Percentiles rank a stretch among this genome's conserved stretches.
Conservation (phyloP, 2,329 filamentous ascomycete genomes). For the Aureobasidium zeae region DNA sequence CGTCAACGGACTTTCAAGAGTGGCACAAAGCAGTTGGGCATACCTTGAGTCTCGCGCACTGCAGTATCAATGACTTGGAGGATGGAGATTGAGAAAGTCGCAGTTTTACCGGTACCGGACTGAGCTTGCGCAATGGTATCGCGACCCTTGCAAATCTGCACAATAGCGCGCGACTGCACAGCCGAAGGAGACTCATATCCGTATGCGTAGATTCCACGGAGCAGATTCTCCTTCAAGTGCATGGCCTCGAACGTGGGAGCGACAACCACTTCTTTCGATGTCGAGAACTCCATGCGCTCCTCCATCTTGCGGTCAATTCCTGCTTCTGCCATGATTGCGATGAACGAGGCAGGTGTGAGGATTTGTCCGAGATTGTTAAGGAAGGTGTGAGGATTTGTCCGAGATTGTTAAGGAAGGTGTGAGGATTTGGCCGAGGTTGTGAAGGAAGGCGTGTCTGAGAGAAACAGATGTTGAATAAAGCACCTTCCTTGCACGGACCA, state of each 20-base stretch:
- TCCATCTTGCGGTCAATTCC: slow-evolving; percentile 86
- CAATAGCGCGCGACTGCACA: slow-evolving; percentile 94
- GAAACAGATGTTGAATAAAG: too few relatives aligned
- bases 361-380: too few relatives aligned
- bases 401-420: too few relatives aligned
- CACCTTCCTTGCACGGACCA: slow-evolving; percentile 9
- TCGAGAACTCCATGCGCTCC: slow-evolving; percentile 96
- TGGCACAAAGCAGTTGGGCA: too few relatives aligned
- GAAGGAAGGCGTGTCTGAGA: too few relatives aligned
- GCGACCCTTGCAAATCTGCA: slow-evolving; percentile 97
- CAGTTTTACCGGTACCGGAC: slow-evolving; percentile 93
- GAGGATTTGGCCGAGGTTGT: too few relatives aligned
- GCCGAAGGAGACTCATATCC: slow-evolving; percentile 97
- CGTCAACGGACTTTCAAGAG: not conserved
- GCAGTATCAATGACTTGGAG: slow-evolving; percentile 92
- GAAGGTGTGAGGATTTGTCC: too few relatives aligned
- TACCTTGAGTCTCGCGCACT: slow-evolving; percentile 75
- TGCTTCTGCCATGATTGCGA: slow-evolving; percentile 86
- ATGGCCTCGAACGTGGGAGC: slow-evolving; percentile 91
- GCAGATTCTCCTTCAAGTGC: slow-evolving; percentile 94
- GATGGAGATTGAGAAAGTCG: slow-evolving; percentile 93
- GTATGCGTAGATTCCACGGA: slow-evolving; percentile 96
- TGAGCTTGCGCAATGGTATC: slow-evolving; percentile 98
- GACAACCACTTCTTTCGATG: slow-evolving; percentile 94
- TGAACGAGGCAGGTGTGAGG: too few relatives aligned